Evolutionary conservation across 2,329 filamentous ascomycete genomes (phyloP).

Genomic region (Pseudonectria foliicola): DNA sequence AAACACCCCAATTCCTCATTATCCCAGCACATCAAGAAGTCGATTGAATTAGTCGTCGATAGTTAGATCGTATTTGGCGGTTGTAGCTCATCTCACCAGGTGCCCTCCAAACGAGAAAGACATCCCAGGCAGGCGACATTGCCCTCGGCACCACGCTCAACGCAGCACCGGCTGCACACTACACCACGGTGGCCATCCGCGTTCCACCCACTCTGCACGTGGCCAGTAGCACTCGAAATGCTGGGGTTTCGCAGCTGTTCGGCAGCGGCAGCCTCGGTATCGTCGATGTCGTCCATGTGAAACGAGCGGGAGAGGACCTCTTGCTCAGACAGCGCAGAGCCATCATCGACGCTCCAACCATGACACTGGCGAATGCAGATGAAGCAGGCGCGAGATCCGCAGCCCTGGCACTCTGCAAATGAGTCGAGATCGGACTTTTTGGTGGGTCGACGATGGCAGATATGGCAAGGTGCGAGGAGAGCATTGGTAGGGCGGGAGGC

Average conservation of each 20-base stretch:
- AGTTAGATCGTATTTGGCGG: slow-evolving; percentile 1
- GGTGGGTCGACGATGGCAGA: slow-evolving; percentile 59
- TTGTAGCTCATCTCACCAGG: slow-evolving; percentile 18
- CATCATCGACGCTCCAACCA: slow-evolving; percentile 33
- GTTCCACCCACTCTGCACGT: slow-evolving; percentile 27
- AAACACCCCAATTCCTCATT: too few species aligned
- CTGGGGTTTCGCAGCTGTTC: slow-evolving; percentile 6
- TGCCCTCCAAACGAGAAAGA: slow-evolving; percentile 37
- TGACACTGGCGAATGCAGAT: slow-evolving; percentile 61
- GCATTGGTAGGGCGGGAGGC: slow-evolving; percentile 9
- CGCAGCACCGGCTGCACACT: slow-evolving; percentile 62
- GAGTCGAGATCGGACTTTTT: slow-evolving; percentile 60
- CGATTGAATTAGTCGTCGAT: slow-evolving; percentile 5
- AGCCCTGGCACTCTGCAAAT: slow-evolving; percentile 57
- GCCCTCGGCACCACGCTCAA: slow-evolving; percentile 56
- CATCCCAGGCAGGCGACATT: slow-evolving; percentile 62
- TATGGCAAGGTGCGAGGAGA: slow-evolving; percentile 52
- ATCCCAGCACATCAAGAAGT: not conserved
- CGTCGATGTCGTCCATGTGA: slow-evolving; percentile 43
- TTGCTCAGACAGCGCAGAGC: slow-evolving; percentile 22
- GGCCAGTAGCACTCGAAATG: slow-evolving; percentile 8
- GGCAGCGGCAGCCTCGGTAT: slow-evolving; percentile 11
- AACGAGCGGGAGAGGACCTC: slow-evolving; percentile 38
- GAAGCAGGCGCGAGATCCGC: slow-evolving; percentile 56
- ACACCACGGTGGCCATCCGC: slow-evolving; percentile 41